Conservation (phyloP, 441 rosid genomes). For the Biscutella laevigata region DNA sequence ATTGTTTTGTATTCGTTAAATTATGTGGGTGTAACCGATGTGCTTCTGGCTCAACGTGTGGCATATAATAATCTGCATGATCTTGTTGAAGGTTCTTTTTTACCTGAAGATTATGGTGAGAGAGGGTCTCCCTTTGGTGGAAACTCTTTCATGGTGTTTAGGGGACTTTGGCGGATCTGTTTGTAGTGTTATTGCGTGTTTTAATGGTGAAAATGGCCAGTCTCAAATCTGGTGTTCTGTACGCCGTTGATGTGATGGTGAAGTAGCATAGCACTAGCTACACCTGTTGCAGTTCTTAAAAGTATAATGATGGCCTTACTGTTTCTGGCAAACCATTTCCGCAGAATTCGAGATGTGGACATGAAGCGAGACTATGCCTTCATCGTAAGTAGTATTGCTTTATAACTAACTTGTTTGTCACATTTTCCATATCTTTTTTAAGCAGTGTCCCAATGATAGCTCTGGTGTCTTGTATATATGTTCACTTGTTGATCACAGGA, state of each 20-base stretch:
- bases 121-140: conserved; percentile 62
- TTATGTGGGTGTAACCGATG: conserved; percentile 36
- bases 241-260: conserved; percentile 64
- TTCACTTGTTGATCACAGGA: conserved; percentile 33
- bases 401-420: background rate
- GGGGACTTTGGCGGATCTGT: conserved; percentile 58
- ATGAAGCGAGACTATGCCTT: conserved; percentile 84
- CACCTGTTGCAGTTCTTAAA: conserved; percentile 44
- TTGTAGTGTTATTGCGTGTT: conserved; percentile 58
- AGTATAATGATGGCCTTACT: conserved; percentile 67
- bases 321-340: conserved; percentile 71
- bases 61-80: conserved; percentile 48
- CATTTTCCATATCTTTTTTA: background rate
- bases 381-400: conserved; percentile 48
- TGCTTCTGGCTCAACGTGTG: conserved; percentile 27
- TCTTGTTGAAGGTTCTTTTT: conserved; percentile 82
- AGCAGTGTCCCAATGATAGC: conserved; percentile 3
- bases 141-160: conserved; percentile 41
- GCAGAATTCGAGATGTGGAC: conserved; percentile 82
- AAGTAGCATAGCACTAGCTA: conserved; percentile 36
- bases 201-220: conserved; percentile 57
- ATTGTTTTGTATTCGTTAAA: conserved; percentile 14
- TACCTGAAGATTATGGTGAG: conserved; percentile 70
- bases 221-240: conserved; percentile 75
- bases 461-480: conserved; percentile 14